phyloP scores from a whole-genome alignment of 768 basidiomycete genomes.

The Pleurotus tuber-regium region DNA sequence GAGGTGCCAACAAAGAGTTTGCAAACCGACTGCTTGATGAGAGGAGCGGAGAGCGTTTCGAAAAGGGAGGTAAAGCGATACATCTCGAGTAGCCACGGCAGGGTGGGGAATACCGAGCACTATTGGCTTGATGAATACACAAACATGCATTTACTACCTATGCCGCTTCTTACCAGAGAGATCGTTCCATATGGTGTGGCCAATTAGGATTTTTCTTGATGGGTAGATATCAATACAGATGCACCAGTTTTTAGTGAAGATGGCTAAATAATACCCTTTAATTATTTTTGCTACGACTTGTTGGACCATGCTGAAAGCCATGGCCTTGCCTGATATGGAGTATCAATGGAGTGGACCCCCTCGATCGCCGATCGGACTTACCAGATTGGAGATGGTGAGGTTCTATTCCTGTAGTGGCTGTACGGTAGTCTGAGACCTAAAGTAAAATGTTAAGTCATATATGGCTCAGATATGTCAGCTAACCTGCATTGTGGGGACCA shows the following conservation, averaged over 20 bases:
- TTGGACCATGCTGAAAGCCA: constrained; percentile 63
- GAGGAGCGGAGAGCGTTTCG: constrained; percentile 40
- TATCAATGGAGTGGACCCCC: not conserved
- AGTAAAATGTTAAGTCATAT: constrained; percentile 6
- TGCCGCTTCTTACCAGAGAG: constrained; percentile 56
- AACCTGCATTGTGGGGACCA: constrained; percentile 57
- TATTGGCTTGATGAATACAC: constrained; percentile 24
- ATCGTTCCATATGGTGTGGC: constrained; percentile 80
- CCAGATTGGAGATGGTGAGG: constrained; percentile 38
- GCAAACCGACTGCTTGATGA: constrained; percentile 69
- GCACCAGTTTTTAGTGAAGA: not conserved
- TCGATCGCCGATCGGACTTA: constrained; percentile 18
- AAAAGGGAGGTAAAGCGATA: constrained; percentile 62
- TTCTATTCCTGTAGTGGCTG: constrained; percentile 56
- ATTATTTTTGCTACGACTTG: constrained; percentile 62
- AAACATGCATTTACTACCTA: constrained; percentile 2
- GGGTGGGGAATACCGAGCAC: constrained; percentile 81
- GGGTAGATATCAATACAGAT: not conserved
- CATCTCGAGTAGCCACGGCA: constrained; percentile 76
- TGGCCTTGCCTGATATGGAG: constrained; percentile 42
- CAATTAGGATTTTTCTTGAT: constrained; percentile 34
- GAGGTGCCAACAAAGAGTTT: constrained; percentile 79
- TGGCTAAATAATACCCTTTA: constrained; percentile 56
- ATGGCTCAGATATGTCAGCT: constrained; percentile 6
- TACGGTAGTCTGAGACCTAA: constrained; percentile 72